Evolutionary conservation across 192 early-diverging fungal genomes (phyloP).

Genomic region (Anaeromyces robustus): DNA sequence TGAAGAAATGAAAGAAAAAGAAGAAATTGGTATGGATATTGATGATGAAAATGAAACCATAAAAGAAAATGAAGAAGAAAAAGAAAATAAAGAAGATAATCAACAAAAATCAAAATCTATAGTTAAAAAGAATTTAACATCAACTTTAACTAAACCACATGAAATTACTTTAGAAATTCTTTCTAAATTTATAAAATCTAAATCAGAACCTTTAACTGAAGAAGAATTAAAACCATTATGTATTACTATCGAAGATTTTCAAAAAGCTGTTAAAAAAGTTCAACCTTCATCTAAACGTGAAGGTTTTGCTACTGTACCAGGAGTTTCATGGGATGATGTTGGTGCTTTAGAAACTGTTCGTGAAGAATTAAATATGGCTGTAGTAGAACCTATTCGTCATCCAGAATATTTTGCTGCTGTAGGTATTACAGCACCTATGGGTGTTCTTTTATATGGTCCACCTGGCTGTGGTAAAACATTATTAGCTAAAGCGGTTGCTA

Average conservation of each 20-base stretch:
- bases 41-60: neutral
- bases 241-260: conserved; percentile 75
- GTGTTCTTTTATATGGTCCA: conserved; percentile 92
- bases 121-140: neutral
- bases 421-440: conserved; percentile 79
- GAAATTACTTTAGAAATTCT: conserved; percentile 13
- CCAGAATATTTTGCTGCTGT: conserved; percentile 75
- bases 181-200: conserved; percentile 49
- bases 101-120: too few species aligned
- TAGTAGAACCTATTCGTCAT: conserved; percentile 88
- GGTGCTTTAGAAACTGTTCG: conserved; percentile 73
- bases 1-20: neutral
- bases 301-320: conserved; percentile 95
- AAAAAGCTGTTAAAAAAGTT: conserved; percentile 68
- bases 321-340: conserved; percentile 90
- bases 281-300: conserved; percentile 95
- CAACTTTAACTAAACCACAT: neutral
- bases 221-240: conserved; percentile 68
- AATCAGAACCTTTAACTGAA: conserved; percentile 55
- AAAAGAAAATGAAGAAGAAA: conserved; percentile 18
- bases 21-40: neutral
- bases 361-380: conserved; percentile 84
- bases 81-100: neutral
- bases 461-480: conserved; percentile 98
- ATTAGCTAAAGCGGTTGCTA: conserved; percentile 94